Evolutionary conservation across 495 filamentous ascomycete species (phyloP).

Genomic region (Tuber magnatum): DNA sequence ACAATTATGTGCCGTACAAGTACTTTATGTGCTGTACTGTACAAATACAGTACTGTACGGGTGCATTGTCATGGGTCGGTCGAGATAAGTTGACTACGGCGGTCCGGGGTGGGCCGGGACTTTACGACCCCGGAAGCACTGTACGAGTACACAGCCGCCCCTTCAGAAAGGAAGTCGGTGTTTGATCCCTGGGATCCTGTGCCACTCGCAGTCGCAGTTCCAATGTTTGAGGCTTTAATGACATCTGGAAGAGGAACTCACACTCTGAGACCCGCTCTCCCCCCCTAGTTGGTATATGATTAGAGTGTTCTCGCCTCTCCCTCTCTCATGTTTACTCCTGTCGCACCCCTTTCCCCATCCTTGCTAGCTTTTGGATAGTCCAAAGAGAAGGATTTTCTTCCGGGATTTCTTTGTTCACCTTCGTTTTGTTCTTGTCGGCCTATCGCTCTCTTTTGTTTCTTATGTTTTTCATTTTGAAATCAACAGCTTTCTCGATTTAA

Average conservation of each 20-base stretch:
- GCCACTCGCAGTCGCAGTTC: neutral
- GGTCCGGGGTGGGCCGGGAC: neutral
- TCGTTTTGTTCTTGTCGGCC: neutral
- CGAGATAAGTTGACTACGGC: neutral
- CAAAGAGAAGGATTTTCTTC: neutral
- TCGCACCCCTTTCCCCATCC: neutral
- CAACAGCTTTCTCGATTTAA: neutral
- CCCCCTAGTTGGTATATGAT: neutral
- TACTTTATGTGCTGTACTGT: neutral
- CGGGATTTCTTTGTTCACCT: neutral
- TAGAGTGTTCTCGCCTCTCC: neutral
- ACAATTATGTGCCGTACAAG: neutral
- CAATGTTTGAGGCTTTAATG: neutral
- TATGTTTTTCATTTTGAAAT: neutral
- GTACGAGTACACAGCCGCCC: neutral
- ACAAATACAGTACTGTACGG: neutral
- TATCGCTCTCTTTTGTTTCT: neutral
- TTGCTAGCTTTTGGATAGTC: neutral
- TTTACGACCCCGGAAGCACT: neutral
- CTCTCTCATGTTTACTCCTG: neutral
- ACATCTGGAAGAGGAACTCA: neutral
- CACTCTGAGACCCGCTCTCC: neutral
- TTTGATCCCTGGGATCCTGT: neutral
- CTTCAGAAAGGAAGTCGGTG: neutral
- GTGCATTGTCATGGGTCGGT: neutral